Base-by-base conservation (phyloP, 257 asterid species). In the Salvia hispanica region DNA sequence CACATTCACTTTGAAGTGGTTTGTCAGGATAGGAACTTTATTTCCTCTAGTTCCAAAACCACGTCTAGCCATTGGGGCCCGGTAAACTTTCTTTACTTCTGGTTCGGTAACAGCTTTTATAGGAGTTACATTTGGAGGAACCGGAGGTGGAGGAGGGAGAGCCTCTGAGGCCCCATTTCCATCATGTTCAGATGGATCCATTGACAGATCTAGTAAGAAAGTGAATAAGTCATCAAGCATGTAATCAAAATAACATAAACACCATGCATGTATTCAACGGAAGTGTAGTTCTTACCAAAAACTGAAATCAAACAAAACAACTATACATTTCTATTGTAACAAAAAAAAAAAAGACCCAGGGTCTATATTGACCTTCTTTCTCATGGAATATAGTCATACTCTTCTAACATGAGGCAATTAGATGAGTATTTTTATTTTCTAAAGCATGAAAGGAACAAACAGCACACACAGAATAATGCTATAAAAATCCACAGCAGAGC, bases 61-160 rank as follows among this genome's bases (percentile, higher is more conserved):
- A 2, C 92, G 89, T 10, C 97, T 77, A 16, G 99, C 94, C 87
- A 93, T 86, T 42, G 99, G 96, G 12, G 64, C 80, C 8, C 94
- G 84, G 33, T 72, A 12, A 54, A 76, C 77, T 85, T 83, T 86
- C 42, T 88, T 85, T 31, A 74, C 58, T 40, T 76, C 88, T 0
- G 80, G 78, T 37, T 87, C 89, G 0, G 84, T 10, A 16, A 73
- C 81, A 7, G 64, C 86, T 79, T 84, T 83, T 7, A 82, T 48
- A 0, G 95, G 95, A 31, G 85, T 84, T 25, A 87, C 78, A 56
- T 87, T 70, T 31, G 85, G 74, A 9, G 98, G 95, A 62, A 92
- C 78, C 0, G 95, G 96, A 6, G 96, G 96, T 9, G 96, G 98
- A 34, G 96, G 96, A 0, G 95, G 98, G 52, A 92, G 77, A 54